phyloP scores from a whole-genome alignment of 140 eudicot genomes.

The Ambrosia hybrid region DNA sequence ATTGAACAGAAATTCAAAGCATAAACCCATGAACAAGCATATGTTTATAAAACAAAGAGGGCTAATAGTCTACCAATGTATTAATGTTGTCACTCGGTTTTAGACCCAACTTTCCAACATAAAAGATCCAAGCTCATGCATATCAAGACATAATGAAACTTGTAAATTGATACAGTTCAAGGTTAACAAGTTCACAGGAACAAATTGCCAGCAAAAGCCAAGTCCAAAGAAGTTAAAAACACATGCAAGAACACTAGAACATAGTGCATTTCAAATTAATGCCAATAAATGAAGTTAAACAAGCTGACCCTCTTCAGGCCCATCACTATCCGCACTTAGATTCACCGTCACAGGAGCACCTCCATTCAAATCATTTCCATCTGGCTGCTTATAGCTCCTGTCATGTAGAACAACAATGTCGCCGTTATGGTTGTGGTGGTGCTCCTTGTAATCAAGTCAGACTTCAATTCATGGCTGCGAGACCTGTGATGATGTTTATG shows the following conservation, averaged over 20 bases:
- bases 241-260: neutral
- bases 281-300: constrained; percentile 18
- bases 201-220: neutral
- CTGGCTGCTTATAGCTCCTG: neutral
- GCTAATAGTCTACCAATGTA: too few relatives aligned
- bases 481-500: constrained; percentile 61
- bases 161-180: neutral
- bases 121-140: neutral
- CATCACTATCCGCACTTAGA: constrained; percentile 20
- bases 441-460: constrained; percentile 37
- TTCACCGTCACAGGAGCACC: neutral
- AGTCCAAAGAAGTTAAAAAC: neutral
- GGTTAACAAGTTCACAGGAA: neutral
- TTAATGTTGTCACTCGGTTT: neutral
- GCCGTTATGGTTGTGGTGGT: constrained; percentile 14
- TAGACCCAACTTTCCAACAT: neutral
- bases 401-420: constrained; percentile 19
- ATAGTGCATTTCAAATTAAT: constrained; percentile 5
- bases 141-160: neutral
- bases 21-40: too few relatives aligned
- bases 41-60: too few relatives aligned
- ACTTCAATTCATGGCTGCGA: constrained; percentile 40
- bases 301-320: constrained; percentile 29
- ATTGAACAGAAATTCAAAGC: too few relatives aligned
- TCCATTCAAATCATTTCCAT: constrained; percentile 31